Conservation (phyloP, 2,329 filamentous ascomycete genomes). For the Diaporthe helianthi region DNA sequence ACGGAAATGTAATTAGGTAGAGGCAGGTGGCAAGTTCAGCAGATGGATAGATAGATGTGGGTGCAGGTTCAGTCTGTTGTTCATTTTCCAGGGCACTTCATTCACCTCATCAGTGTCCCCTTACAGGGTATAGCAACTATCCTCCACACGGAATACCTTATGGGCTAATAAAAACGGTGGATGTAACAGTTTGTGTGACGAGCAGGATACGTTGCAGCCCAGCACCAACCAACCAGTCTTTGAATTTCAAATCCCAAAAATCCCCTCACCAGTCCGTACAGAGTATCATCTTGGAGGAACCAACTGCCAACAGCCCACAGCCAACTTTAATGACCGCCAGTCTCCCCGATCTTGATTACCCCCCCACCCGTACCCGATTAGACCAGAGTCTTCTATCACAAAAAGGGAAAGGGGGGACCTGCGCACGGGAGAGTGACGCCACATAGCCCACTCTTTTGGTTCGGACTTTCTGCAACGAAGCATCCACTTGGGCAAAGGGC, state of each 20-base stretch:
- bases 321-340: too few species aligned
- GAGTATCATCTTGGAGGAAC: too few species aligned
- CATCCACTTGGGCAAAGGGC: slow-evolving; percentile 5
- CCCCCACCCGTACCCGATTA: not conserved
- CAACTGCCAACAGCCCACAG: too few species aligned
- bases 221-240: too few species aligned
- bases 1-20: not conserved
- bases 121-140: not conserved
- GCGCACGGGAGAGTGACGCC: slow-evolving; percentile 1
- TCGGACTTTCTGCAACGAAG: not conserved
- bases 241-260: too few species aligned
- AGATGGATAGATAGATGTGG: not conserved
- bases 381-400: not conserved
- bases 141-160: too few species aligned
- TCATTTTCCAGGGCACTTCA: not conserved
- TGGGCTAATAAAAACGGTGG: too few species aligned
- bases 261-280: too few species aligned
- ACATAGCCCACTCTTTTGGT: not conserved
- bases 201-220: too few species aligned
- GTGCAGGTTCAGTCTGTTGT: not conserved
- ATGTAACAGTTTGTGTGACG: too few species aligned
- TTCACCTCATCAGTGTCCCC: not conserved
- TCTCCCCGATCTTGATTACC: not conserved
- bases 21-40: not conserved
- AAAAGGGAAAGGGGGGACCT: not conserved